A percentile compares a stretch with the other conserved stretches of the same genome.
Evolutionary conservation across 495 filamentous ascomycete genomes (phyloP).

Genomic region (Xanthoparmelia taractica): DNA sequence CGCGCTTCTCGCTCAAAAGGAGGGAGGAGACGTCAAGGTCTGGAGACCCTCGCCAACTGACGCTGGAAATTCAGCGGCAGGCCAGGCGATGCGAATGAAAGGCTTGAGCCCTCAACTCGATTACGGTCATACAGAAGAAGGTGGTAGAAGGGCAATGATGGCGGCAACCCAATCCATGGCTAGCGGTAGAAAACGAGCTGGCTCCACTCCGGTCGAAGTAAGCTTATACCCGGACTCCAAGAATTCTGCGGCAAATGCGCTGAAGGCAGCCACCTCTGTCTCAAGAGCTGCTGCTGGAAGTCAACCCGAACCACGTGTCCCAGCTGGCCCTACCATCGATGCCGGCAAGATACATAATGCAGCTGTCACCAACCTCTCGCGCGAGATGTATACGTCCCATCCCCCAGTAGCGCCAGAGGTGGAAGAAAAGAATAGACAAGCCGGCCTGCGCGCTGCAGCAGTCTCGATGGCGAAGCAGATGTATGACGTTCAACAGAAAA

Average conservation of each 20-base stretch:
- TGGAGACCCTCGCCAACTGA: slow-evolving; percentile 41
- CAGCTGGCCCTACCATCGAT: slow-evolving; percentile 40
- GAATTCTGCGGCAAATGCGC: slow-evolving; percentile 55
- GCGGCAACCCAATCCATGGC: slow-evolving; percentile 71
- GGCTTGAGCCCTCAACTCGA: slow-evolving; percentile 36
- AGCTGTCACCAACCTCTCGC: slow-evolving; percentile 40
- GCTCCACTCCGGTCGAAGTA: slow-evolving; percentile 50
- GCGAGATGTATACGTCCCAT: slow-evolving; percentile 65
- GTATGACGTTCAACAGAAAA: slow-evolving; percentile 59
- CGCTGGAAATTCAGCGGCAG: slow-evolving; percentile 53
- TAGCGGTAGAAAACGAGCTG: slow-evolving; percentile 52
- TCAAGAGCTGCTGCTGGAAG: slow-evolving; percentile 32
- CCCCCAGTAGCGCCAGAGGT: slow-evolving; percentile 65
- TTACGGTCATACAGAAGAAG: slow-evolving; percentile 39
- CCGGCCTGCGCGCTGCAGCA: slow-evolving; percentile 70
- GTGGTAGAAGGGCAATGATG: slow-evolving; percentile 52
- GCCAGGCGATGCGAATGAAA: slow-evolving; percentile 44
- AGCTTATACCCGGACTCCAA: slow-evolving; percentile 49
- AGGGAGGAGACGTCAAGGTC: slow-evolving; percentile 47
- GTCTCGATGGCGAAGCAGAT: slow-evolving; percentile 82
- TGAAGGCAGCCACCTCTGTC: slow-evolving; percentile 58
- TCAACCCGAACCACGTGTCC: slow-evolving; percentile 11
- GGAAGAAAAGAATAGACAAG: slow-evolving; percentile 62
- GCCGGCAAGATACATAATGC: slow-evolving; percentile 50
- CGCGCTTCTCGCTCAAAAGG: slow-evolving; percentile 59